phyloP scores from a whole-genome alignment of 2,329 filamentous ascomycete species.

The Madurella mycetomatis region DNA sequence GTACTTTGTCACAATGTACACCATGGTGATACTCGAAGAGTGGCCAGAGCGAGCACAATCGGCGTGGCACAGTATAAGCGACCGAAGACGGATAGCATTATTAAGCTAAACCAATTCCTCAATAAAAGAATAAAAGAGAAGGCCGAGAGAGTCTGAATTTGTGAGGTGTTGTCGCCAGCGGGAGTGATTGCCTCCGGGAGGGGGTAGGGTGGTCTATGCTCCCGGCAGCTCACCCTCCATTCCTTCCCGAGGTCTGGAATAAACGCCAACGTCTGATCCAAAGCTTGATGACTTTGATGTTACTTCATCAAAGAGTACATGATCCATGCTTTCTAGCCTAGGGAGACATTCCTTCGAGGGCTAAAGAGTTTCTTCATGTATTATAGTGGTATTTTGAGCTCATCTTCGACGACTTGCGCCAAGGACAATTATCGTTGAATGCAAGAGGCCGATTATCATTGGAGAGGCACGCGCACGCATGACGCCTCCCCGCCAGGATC shows the following conservation, averaged over 20 bases:
- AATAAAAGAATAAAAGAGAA: no score
- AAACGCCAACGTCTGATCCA: neutral
- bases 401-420: neutral
- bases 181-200: no score
- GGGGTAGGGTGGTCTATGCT: no score
- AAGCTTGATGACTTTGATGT: neutral
- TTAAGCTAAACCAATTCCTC: no score
- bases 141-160: no score
- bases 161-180: no score
- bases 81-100: no score
- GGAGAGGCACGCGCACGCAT: constrained; percentile 4
- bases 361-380: neutral
- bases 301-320: neutral
- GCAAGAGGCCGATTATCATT: neutral
- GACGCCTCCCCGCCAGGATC: constrained; percentile 4
- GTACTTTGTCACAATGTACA: no score
- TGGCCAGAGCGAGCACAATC: no score
- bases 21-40: no score
- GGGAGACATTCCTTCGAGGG: neutral
- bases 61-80: no score
- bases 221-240: no score
- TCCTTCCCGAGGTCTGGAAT: neutral
- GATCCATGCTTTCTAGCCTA: neutral
- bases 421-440: neutral
- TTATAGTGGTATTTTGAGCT: neutral